phyloP scores from a whole-genome alignment of 192 early-diverging fungal species.

The Diversispora epigaea region DNA sequence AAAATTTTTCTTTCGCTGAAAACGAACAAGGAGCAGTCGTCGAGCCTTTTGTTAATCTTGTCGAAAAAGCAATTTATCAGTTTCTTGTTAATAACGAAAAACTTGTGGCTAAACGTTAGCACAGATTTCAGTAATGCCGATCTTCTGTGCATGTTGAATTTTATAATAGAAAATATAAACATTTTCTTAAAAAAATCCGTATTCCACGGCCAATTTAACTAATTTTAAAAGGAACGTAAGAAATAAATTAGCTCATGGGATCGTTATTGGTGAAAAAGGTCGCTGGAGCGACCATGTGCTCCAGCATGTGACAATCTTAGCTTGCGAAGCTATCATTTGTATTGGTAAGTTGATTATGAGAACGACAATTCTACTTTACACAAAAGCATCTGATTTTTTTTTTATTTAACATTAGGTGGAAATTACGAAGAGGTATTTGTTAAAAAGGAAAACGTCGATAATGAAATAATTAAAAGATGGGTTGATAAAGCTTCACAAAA shows the following conservation, averaged over 20 bases:
- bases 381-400: neutral
- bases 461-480: no score
- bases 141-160: conserved; percentile 12
- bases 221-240: no score
- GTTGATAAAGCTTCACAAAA: no score
- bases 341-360: conserved; percentile 24
- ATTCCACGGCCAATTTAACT: no score
- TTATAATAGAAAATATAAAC: no score
- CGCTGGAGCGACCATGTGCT: conserved; percentile 12
- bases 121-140: neutral
- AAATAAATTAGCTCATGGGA: neutral
- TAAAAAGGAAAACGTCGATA: conserved; percentile 1
- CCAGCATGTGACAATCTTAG: conserved; percentile 17
- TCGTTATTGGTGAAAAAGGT: conserved; percentile 3
- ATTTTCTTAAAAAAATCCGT: no score
- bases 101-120: conserved; percentile 2
- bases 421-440: neutral
- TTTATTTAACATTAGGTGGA: neutral
- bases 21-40: neutral
- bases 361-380: conserved; percentile 12
- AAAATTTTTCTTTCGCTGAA: neutral
- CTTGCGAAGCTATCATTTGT: conserved; percentile 18
- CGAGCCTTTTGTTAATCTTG: no score
- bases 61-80: neutral
- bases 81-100: neutral